Conservation (phyloP, 2,329 filamentous ascomycete genomes). For the Clarireedia sp. region DNA sequence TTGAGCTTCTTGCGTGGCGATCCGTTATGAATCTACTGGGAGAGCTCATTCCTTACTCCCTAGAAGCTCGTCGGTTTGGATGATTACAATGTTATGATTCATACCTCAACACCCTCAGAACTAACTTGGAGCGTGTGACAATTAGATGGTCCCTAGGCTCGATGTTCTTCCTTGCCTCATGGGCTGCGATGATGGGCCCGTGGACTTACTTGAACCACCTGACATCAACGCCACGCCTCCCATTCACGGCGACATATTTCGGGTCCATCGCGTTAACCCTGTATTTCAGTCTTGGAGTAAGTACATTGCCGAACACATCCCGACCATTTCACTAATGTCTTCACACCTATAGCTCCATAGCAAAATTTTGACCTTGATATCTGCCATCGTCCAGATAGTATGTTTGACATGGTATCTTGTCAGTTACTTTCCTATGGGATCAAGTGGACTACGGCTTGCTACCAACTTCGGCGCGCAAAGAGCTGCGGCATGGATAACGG, state of each 20-base stretch:
- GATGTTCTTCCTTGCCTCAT: constrained; percentile 80
- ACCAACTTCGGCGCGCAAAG: constrained; percentile 78
- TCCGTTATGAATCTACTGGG: neutral
- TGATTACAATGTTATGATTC: constrained; percentile 12
- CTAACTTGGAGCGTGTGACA: constrained; percentile 26
- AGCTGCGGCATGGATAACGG: constrained; percentile 81
- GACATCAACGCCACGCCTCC: constrained; percentile 72
- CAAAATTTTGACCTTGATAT: constrained; percentile 76
- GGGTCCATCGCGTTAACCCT: constrained; percentile 84
- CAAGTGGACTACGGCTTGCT: constrained; percentile 76
- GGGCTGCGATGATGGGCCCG: constrained; percentile 90
- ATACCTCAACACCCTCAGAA: constrained; percentile 14
- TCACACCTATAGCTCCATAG: constrained; percentile 59
- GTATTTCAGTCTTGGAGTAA: constrained; percentile 86
- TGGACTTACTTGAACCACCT: constrained; percentile 77
- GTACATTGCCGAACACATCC: constrained; percentile 32
- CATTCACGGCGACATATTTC: constrained; percentile 92
- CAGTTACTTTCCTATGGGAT: constrained; percentile 97
- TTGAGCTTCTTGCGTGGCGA: constrained; percentile 1
- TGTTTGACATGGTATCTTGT: constrained; percentile 88
- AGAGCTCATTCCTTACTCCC: neutral
- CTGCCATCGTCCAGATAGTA: constrained; percentile 74
- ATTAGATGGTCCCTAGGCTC: constrained; percentile 91
- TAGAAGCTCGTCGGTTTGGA: neutral
- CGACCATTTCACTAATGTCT: constrained; percentile 13